Evolutionary conservation across 2,329 filamentous ascomycete species (phyloP).

Genomic region (Stachybotrys elegans): DNA sequence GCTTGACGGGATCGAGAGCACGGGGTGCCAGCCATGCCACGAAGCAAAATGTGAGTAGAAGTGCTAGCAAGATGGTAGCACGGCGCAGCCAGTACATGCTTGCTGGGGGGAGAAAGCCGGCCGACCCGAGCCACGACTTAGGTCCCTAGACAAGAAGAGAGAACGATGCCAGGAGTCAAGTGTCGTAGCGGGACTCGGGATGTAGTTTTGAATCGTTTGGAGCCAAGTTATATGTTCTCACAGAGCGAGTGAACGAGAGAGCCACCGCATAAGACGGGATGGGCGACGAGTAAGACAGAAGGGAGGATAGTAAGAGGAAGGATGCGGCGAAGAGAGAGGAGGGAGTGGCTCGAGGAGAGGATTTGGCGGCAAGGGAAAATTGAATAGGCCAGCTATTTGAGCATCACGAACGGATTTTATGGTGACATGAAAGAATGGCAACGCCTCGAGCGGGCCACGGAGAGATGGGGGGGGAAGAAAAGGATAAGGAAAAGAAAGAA

Average conservation of each 20-base stretch:
- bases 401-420: constrained; percentile 19
- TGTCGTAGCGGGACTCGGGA: too few relatives aligned
- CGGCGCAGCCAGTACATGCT: constrained; percentile 44
- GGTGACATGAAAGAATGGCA: constrained; percentile 16
- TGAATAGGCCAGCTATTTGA: constrained; percentile 23
- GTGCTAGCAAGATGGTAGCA: constrained; percentile 30
- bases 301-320: constrained; percentile 1
- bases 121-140: constrained; percentile 5
- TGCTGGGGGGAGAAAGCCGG: constrained; percentile 4
- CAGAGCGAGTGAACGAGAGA: too few relatives aligned
- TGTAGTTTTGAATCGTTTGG: too few relatives aligned
- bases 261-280: not conserved
- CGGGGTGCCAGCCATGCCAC: constrained; percentile 46
- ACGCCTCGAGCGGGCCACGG: constrained; percentile 15
- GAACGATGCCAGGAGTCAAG: too few relatives aligned
- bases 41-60: constrained; percentile 41
- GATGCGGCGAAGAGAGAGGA: not conserved
- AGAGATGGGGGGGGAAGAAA: constrained; percentile 8
- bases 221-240: too few relatives aligned
- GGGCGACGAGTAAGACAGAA: not conserved
- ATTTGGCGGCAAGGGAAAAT: too few relatives aligned
- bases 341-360: too few relatives aligned
- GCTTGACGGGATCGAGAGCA: constrained; percentile 58
- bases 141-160: too few relatives aligned
- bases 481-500: too few relatives aligned